Conservation (phyloP, 495 filamentous ascomycete genomes). For the Paragyromitra xinjiangensis region DNA sequence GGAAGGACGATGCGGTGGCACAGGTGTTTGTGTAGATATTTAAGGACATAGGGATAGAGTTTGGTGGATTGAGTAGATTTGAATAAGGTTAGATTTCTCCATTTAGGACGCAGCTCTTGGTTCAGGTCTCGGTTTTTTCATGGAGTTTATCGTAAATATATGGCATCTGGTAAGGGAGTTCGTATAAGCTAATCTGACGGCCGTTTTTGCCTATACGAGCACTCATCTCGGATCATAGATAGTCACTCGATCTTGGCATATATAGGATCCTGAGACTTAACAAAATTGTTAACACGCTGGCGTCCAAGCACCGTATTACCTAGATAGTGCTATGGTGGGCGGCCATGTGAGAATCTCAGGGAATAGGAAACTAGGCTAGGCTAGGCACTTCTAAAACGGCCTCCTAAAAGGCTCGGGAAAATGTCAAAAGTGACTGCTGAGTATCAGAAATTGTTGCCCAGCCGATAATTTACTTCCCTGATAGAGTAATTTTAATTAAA, state of each 20-base stretch:
- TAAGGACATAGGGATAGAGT: neutral
- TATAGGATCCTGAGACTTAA: neutral
- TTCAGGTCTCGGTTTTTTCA: too few species aligned
- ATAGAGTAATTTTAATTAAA: too few species aligned
- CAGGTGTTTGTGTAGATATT: too few species aligned
- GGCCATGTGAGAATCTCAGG: too few species aligned
- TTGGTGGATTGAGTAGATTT: neutral
- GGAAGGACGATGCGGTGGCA: neutral
- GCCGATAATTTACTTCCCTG: too few species aligned
- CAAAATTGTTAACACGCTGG: neutral
- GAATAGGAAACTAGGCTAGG: too few species aligned
- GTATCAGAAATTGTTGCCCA: too few species aligned
- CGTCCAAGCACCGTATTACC: neutral
- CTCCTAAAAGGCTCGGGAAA: too few species aligned
- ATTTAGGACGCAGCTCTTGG: neutral
- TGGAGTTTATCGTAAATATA: neutral
- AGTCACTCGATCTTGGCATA: conserved; percentile 3
- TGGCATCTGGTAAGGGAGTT: neutral
- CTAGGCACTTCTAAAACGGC: too few species aligned
- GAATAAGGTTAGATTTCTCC: neutral
- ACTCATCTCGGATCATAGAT: neutral
- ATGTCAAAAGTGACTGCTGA: too few species aligned
- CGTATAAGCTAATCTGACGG: neutral
- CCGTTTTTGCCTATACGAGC: neutral
- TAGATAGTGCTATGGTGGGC: too few species aligned